A percentile compares a stretch with the other conserved stretches of the same genome.
Conservation (phyloP, 2,329 filamentous ascomycete genomes). For the Clonostachys byssicola region DNA sequence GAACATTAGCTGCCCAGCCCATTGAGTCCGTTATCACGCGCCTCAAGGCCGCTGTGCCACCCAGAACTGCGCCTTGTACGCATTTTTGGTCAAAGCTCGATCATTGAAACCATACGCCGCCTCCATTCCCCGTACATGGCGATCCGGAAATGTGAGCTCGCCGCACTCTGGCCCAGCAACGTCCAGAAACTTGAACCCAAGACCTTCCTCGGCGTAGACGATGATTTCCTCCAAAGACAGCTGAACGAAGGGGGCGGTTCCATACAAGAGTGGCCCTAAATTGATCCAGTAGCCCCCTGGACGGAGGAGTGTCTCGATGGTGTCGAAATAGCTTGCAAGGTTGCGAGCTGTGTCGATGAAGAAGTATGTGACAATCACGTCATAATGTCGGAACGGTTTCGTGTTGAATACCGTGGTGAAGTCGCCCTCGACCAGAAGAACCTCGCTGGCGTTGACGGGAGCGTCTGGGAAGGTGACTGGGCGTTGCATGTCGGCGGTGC, state of each 20-base stretch:
- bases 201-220: constrained; percentile 34
- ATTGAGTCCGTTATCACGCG: too few species aligned
- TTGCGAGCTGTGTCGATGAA: constrained; percentile 60
- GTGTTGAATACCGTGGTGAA: constrained; percentile 38
- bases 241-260: constrained; percentile 49
- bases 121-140: constrained; percentile 36
- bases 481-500: constrained; percentile 39
- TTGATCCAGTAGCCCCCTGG: constrained; percentile 51
- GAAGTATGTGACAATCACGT: constrained; percentile 50
- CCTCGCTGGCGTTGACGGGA: constrained; percentile 20
- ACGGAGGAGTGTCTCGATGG: constrained; percentile 40
- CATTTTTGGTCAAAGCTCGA: constrained; percentile 43
- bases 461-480: constrained; percentile 38
- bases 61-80: constrained; percentile 53
- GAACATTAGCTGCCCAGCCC: too few species aligned
- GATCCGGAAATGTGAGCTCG: constrained; percentile 30
- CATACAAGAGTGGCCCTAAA: constrained; percentile 50
- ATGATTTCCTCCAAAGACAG: constrained; percentile 50
- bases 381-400: constrained; percentile 23
- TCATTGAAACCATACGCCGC: constrained; percentile 49
- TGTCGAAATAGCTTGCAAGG: constrained; percentile 48
- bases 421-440: constrained; percentile 50
- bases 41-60: constrained; percentile 23
- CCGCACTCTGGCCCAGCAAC: constrained; percentile 31
- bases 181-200: constrained; percentile 48